phyloP scores from a whole-genome alignment of 2,329 filamentous ascomycete species.

The Fusarium illudens region DNA sequence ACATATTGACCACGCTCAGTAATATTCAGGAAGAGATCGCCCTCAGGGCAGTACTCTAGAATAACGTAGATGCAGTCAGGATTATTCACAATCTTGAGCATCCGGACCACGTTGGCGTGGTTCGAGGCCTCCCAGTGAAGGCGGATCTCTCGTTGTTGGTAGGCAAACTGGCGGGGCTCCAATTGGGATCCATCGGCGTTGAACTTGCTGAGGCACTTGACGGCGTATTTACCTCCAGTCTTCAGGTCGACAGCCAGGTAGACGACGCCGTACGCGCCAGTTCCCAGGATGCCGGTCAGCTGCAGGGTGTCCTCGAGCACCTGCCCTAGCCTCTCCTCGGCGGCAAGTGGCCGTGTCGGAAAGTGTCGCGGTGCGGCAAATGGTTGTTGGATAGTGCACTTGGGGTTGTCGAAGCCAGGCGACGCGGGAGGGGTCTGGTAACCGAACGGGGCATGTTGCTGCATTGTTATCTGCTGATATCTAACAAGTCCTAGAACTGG shows the following conservation, averaged over 20 bases:
- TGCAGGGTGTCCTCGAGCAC: conserved; percentile 84
- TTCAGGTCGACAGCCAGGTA: conserved; percentile 88
- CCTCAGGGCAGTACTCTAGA: conserved; percentile 95
- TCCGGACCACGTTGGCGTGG: conserved; percentile 91
- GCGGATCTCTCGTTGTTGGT: conserved; percentile 92
- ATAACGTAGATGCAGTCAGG: conserved; percentile 95
- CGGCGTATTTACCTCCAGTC: conserved; percentile 84
- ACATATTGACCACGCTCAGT: conserved; percentile 94
- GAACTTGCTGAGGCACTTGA: conserved; percentile 95
- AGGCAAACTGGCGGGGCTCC: conserved; percentile 85
- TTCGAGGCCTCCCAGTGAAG: conserved; percentile 89
- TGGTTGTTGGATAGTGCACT: conserved; percentile 53
- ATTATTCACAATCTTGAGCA: conserved; percentile 92
- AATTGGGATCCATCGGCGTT: conserved; percentile 75
- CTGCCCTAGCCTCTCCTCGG: conserved; percentile 87
- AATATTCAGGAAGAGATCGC: conserved; percentile 96
- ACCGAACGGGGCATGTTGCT: conserved; percentile 65
- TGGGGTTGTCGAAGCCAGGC: conserved; percentile 61
- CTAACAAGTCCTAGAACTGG: conserved; percentile 36
- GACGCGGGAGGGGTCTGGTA: conserved; percentile 67
- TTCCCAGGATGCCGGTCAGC: conserved; percentile 85
- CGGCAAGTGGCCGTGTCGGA: conserved; percentile 64
- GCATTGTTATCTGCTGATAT: conserved; percentile 60
- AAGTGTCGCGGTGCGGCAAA: conserved; percentile 50
- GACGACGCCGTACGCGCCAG: conserved; percentile 95